Evolutionary conservation across 2,329 filamentous ascomycete genomes (phyloP).

Genomic region (Kalaharituber pfeilii): DNA sequence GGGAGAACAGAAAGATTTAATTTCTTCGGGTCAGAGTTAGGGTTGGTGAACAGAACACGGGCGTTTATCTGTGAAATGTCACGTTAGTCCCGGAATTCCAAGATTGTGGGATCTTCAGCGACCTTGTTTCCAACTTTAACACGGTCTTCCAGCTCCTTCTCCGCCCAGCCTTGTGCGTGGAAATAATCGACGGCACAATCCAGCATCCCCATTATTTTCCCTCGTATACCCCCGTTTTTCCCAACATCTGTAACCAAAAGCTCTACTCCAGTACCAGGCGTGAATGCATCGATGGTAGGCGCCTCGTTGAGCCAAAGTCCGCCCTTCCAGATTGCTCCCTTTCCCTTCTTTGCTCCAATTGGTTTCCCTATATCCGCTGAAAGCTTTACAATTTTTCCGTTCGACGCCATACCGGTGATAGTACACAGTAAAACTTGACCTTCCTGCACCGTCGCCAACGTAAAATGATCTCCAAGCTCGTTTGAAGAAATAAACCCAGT

Average conservation of each 20-base stretch:
- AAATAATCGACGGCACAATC: constrained; percentile 81
- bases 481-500: constrained; percentile 74
- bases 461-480: constrained; percentile 51
- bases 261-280: constrained; percentile 82
- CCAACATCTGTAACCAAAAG: constrained; percentile 60
- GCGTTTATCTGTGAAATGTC: constrained; percentile 42
- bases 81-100: constrained; percentile 1
- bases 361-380: constrained; percentile 56
- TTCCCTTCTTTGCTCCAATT: constrained; percentile 23
- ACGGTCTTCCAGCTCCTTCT: constrained; percentile 53
- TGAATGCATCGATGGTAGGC: constrained; percentile 72
- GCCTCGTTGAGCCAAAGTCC: constrained; percentile 52
- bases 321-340: constrained; percentile 32
- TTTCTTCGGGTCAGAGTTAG: constrained; percentile 59
- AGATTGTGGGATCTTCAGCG: neutral
- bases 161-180: constrained; percentile 62
- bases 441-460: constrained; percentile 54
- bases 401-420: constrained; percentile 55
- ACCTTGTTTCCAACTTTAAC: constrained; percentile 65
- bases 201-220: constrained; percentile 81
- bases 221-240: constrained; percentile 52
- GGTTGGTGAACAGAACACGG: constrained; percentile 75
- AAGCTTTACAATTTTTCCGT: constrained; percentile 72
- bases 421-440: constrained; percentile 74
- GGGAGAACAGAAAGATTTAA: constrained; percentile 74